A percentile compares a stretch with the other conserved stretches of the same genome.
These are phyloP conservation scores for Pythium utonaiense DNA, from an alignment of 352 stramenopile genomes.

Conservation along the genomic window DNA sequence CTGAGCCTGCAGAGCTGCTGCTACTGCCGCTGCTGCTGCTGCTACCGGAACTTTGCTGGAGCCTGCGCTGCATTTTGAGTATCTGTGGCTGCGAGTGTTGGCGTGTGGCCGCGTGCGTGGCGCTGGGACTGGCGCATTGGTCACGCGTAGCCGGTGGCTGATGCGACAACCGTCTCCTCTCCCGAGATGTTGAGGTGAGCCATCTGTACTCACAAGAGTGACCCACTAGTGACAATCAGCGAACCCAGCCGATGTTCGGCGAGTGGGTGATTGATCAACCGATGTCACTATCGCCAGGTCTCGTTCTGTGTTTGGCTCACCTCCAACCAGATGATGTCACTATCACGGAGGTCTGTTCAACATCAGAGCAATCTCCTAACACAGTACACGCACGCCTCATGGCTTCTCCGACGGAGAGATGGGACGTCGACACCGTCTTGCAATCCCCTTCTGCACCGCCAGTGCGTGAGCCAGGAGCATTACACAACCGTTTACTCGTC, in stretches of 20 bases:
- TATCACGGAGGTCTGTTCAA: not conserved
- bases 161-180: not conserved
- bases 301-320: not conserved
- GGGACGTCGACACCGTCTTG: not conserved
- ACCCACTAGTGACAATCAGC: not conserved
- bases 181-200: not conserved
- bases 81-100: not conserved
- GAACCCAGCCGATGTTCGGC: not conserved
- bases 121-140: not conserved
- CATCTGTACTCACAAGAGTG: not conserved
- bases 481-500: not conserved
- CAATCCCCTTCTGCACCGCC: not conserved
- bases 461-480: too few species aligned
- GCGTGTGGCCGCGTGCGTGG: not conserved
- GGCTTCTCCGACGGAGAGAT: not conserved
- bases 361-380: not conserved
- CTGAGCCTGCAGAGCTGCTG: not conserved
- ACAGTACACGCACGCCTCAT: not conserved
- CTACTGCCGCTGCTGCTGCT: not conserved
- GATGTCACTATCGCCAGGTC: not conserved
- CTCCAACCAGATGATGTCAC: not conserved
- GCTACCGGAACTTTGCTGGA: too few species aligned
- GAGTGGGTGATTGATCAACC: too few species aligned
- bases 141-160: not conserved
- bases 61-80: not conserved